phyloP scores from a whole-genome alignment of 495 filamentous ascomycete genomes.

The Parachaetomium inaequale region DNA sequence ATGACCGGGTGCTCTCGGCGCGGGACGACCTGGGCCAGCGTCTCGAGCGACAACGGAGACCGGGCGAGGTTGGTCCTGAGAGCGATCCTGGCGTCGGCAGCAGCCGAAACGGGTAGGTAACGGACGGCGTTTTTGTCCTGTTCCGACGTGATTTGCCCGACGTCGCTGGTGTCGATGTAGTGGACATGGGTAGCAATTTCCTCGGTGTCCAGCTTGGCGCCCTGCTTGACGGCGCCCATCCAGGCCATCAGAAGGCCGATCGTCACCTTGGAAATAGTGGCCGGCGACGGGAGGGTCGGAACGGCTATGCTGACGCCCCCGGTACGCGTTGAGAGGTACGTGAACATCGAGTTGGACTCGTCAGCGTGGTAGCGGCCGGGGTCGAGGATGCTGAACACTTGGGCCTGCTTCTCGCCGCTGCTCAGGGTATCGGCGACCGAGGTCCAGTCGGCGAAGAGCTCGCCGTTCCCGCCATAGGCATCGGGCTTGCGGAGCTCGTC shows the following conservation, averaged over 20 bases:
- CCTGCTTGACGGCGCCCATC: slow-evolving; percentile 44
- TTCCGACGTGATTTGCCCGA: slow-evolving; percentile 20
- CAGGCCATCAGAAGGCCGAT: slow-evolving; percentile 43
- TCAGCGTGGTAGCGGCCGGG: background rate
- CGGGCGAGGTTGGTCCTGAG: slow-evolving; percentile 20
- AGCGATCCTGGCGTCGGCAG: slow-evolving; percentile 18
- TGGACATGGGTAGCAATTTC: slow-evolving; percentile 18
- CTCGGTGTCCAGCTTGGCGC: slow-evolving; percentile 13
- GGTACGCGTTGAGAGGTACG: slow-evolving; percentile 38
- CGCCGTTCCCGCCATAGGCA: slow-evolving; percentile 32
- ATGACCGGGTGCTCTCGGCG: slow-evolving; percentile 22
- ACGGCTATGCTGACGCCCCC: slow-evolving; percentile 39
- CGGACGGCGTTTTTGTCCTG: slow-evolving; percentile 10
- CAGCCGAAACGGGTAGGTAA: slow-evolving; percentile 17
- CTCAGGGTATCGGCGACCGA: slow-evolving; percentile 30
- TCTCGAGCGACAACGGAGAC: slow-evolving; percentile 21
- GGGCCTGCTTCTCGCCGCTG: slow-evolving; percentile 33
- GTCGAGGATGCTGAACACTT: slow-evolving; percentile 39
- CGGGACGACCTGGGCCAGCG: slow-evolving; percentile 30
- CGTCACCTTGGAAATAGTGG: slow-evolving; percentile 40
- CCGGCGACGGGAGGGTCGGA: slow-evolving; percentile 8
- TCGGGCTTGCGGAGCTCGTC: slow-evolving; percentile 20
- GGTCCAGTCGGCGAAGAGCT: slow-evolving; percentile 42
- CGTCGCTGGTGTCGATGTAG: slow-evolving; percentile 18
- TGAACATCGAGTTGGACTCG: slow-evolving; percentile 28